Evolutionary conservation across 441 rosid species (phyloP), one percentile per base, ranked within the genome.

Genomic region (Viola pubescens): DNA sequence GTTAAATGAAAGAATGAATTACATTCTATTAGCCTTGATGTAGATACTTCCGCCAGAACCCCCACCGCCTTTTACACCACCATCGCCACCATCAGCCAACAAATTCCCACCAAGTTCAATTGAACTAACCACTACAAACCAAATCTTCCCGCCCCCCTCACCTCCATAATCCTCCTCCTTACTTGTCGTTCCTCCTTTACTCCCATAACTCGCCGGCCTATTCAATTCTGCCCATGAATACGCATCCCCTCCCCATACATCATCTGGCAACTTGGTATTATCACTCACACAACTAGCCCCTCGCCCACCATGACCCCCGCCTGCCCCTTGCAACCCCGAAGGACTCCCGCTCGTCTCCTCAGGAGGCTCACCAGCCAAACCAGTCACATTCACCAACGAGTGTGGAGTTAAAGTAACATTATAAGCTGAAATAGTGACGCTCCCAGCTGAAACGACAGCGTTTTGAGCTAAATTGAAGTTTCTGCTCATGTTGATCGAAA

Each of bases 181-280:
- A 52, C 78, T 76, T 8, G 94, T 86, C 5, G 86, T 79, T 51
- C 94, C 94, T 5, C 94, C 89, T 70, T 80, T 79, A 52, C 94
- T 86, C 16, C 94, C 94, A 51, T 82, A 83, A 72, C 89, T 86
- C 79, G 79, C 83, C 0, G 94, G 94, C 61, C 63, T 51, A 14
- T 80, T 81, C 76, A 83, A 73, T 3, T 80, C 77, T n/a, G 77
- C 69, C 94, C 94, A 86, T 10, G 94, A 81, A 68, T 86, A 86
- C 10, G 88, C 74, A 57, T 84, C 88, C 56, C 94, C 94, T 0
- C 94, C 94, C 90, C 90, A 84, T 41, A 79, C 83, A 71, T 84
- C 89, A 44, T 83, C 89, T 0, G 89, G 89, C 53, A 80, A 68
- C 65, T 82, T 84, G 9, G 72, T 62, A 54, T 76, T 73, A 66